Percentiles rank a stretch among this genome's conserved stretches.
These are phyloP conservation scores for Boletus semigastroideus DNA, from an alignment of 1,284 basidiomycete genomes.

Conservation along the genomic window DNA sequence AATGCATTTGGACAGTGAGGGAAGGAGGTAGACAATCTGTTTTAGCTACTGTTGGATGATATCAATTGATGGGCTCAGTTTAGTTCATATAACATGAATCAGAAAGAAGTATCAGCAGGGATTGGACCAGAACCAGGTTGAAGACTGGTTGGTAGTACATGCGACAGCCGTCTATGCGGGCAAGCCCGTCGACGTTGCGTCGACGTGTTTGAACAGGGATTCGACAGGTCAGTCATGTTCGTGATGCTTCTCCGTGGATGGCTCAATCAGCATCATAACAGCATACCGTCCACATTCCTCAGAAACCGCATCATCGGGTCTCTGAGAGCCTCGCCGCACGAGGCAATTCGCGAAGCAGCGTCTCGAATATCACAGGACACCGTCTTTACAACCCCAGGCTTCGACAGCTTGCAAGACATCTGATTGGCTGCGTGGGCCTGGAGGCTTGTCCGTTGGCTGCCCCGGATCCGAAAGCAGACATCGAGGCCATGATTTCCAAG, in stretches of 20 bases:
- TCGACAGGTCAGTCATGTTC: neutral
- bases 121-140: slow-evolving; percentile 13
- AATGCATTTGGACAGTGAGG: slow-evolving; percentile 44
- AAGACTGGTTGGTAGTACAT: neutral
- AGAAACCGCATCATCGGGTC: neutral
- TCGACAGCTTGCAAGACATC: too few species aligned
- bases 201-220: neutral
- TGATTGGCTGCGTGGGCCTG: too few species aligned
- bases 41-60: neutral
- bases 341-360: neutral
- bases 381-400: too few species aligned
- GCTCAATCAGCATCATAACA: too few species aligned
- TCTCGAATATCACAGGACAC: neutral
- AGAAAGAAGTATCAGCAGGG: too few species aligned
- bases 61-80: neutral
- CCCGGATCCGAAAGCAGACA: too few species aligned
- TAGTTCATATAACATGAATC: too few species aligned
- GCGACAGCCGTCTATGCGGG: too few species aligned
- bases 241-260: too few species aligned
- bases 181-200: neutral
- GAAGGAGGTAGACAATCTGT: neutral
- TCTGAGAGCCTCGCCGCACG: neutral
- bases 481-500: too few species aligned
- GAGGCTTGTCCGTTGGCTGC: too few species aligned
- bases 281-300: neutral